Base-by-base conservation (phyloP, 140 eudicot species). In the Senecio squalidus region DNA sequence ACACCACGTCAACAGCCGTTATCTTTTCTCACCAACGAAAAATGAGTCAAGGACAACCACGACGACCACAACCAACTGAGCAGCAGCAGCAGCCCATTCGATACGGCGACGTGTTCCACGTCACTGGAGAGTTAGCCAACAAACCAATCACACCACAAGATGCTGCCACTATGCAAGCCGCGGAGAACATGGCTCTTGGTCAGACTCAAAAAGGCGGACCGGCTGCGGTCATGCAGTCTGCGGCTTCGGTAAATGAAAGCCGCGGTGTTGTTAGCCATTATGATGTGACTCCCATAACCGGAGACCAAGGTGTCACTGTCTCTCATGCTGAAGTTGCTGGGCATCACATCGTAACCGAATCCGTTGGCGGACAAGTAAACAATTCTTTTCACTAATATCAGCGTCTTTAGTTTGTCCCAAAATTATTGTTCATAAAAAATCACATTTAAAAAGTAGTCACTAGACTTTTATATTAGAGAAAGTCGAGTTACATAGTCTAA, bases 81-180 rank as follows among this genome's bases (percentile, higher is more conserved):
- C 15, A 29, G 47, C 48, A 68, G 3, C 61, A 58, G 4, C 58
- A 54, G 11, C 26, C 84, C 55, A 58, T 88, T 55, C 81, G 67
- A 60, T 88, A 78, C 64, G 83, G 87, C 26, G 90, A 88, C 72
- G 84, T 88, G 3, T 88, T 88, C 24, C 28, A 50, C 15, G 80
- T 86, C 41, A 64, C 88, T 0, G 90, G 84, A 3, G 75, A 76
- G 3, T 23, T 80, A 8, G 86, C 77, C 4, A 54, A 60, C 1
- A 38, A 84, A 31, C 79, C 94, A 25, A 62, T 84, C n/a, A 60
- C 80, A 1, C 87, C 81, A 6, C 67, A 71, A 24, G 94, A 84
- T 63, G 84, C 96, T 5, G 80, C 89, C 50, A 51, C 81, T 59
- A 71, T 83, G 84, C 89, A 83, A 50, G 46, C 84, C 0, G 93